Percentiles rank a stretch among this genome's conserved stretches.
Evolutionary conservation across 2,329 filamentous ascomycete genomes (phyloP).

Genomic region (Sporothrix brunneoviolacea): DNA sequence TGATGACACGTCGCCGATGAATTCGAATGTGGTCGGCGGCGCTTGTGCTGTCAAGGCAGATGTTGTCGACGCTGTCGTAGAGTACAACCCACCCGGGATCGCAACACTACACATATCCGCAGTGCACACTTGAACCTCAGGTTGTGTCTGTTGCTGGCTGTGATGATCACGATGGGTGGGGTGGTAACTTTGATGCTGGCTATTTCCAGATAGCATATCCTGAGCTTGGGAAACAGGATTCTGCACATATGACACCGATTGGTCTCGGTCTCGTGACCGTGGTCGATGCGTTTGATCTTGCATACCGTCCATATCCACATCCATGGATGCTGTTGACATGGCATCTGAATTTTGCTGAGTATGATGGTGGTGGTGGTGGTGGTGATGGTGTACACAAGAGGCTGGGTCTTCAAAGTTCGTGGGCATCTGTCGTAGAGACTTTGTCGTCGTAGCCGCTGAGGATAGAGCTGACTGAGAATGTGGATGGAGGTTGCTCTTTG

Average conservation of each 20-base stretch:
- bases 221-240: background rate
- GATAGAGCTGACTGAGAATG: background rate
- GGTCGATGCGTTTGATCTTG: background rate
- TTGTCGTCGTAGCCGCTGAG: background rate
- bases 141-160: background rate
- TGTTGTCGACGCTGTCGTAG: background rate
- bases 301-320: constrained; percentile 8
- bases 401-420: background rate
- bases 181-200: background rate
- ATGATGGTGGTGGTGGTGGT: background rate
- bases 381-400: background rate
- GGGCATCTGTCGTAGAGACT: background rate
- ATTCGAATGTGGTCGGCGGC: background rate
- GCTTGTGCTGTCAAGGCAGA: background rate
- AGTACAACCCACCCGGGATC: background rate
- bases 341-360: background rate
- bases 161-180: background rate
- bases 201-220: background rate
- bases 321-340: background rate
- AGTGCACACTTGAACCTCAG: background rate
- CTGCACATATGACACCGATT: background rate
- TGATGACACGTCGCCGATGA: background rate
- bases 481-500: background rate
- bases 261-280: background rate
- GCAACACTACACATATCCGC: background rate